phyloP scores from a whole-genome alignment of 2,329 filamentous ascomycete genomes.

The Neofusicoccum cordaticola region DNA sequence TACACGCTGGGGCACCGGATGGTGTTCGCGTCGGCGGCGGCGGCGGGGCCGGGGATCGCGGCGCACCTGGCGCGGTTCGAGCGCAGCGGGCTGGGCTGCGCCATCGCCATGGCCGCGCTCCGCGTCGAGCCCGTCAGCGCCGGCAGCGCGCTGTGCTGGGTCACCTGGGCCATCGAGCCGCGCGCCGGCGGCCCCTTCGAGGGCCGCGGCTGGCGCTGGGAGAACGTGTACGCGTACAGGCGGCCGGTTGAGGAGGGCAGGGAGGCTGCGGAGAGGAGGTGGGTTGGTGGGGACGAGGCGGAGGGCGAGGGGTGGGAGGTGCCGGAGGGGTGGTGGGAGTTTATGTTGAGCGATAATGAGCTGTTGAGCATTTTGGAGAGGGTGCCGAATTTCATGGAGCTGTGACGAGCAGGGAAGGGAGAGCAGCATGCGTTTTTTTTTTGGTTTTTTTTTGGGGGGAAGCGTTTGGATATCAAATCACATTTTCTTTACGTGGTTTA shows the following conservation, averaged over 20 bases:
- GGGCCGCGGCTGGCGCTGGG: not conserved
- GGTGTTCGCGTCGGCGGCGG: not conserved
- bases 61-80: not conserved
- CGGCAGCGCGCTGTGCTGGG: not conserved
- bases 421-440: too few species aligned
- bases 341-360: slow-evolving; percentile 1
- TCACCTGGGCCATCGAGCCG: not conserved
- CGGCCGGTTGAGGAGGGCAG: not conserved
- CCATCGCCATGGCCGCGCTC: not conserved
- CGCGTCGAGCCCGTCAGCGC: not conserved
- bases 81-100: not conserved
- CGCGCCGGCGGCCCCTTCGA: not conserved
- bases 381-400: not conserved
- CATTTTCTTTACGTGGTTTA: not conserved
- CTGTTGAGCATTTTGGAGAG: not conserved
- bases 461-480: not conserved
- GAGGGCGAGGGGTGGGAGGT: not conserved
- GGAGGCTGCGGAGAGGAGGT: not conserved
- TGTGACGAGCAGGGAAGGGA: not conserved
- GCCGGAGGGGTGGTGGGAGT: slow-evolving; percentile 5
- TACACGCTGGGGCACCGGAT: not conserved
- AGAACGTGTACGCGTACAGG: slow-evolving; percentile 1
- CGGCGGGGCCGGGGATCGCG: not conserved
- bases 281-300: not conserved
- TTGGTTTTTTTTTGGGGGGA: not conserved